Evolutionary conservation across 2,329 filamentous ascomycete species (phyloP).

Genomic region (Aureobasidium sp.): DNA sequence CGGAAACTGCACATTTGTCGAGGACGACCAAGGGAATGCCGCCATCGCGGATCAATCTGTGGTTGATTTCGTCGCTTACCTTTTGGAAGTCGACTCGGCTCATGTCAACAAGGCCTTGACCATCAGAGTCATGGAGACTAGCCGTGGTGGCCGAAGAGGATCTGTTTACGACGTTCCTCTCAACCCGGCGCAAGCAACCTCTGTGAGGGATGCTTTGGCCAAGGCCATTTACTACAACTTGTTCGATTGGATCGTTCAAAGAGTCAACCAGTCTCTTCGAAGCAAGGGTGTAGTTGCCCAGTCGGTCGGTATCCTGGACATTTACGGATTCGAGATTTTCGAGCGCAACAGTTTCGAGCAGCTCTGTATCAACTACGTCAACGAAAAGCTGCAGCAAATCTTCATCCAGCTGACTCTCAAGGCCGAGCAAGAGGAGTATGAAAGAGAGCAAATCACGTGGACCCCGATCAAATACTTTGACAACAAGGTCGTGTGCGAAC

Average conservation of each 20-base stretch:
- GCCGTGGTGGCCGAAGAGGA: constrained; percentile 55
- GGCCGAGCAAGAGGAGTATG: constrained; percentile 96
- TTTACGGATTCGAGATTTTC: constrained; percentile 98
- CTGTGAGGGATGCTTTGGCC: constrained; percentile 82
- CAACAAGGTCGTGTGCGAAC: constrained; percentile 95
- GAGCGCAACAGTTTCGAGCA: constrained; percentile 99
- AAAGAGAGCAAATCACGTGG: constrained; percentile 93
- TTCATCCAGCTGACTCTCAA: constrained; percentile 97
- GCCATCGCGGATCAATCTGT: constrained; percentile 81
- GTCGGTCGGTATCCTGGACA: constrained; percentile 93
- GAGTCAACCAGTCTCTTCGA: constrained; percentile 80
- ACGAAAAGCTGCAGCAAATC: constrained; percentile 97
- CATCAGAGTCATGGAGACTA: constrained; percentile 71
- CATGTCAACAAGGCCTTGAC: constrained; percentile 82
- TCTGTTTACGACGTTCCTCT: constrained; percentile 67
- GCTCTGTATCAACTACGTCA: constrained; percentile 99
- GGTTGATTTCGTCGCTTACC: constrained; percentile 87
- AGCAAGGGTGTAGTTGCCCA: constrained; percentile 68
- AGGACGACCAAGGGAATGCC: constrained; percentile 84
- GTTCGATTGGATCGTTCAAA: constrained; percentile 95
- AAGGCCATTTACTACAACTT: constrained; percentile 97
- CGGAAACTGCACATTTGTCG: constrained; percentile 83
- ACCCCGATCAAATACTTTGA: constrained; percentile 99
- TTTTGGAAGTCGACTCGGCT: constrained; percentile 76
- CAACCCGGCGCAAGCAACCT: constrained; percentile 75